phyloP scores from a whole-genome alignment of 208 protist species.

The Dictyostelium gargantuum region DNA sequence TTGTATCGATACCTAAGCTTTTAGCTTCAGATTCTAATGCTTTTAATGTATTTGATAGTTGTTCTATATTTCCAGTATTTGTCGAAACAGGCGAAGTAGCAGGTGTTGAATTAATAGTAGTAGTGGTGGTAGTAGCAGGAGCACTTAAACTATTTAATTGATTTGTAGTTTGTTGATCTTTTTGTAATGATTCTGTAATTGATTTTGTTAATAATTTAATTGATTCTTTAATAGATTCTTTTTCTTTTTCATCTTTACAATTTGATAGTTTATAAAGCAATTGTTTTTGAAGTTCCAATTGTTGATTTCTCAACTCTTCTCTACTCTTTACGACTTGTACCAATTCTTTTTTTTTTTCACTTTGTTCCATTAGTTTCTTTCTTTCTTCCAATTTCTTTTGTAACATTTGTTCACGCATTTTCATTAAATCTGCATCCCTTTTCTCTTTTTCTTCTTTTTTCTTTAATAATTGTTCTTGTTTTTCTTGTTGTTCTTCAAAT shows the following conservation, averaged over 20 bases:
- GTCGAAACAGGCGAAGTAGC: not conserved
- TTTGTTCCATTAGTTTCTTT: not conserved
- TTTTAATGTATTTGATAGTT: not conserved
- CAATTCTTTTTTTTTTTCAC: conserved; percentile 20
- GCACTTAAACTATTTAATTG: not conserved
- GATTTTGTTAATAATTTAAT: conserved; percentile 35
- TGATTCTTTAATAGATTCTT: conserved; percentile 7
- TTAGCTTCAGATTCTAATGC: conserved; percentile 25
- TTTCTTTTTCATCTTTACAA: conserved; percentile 37
- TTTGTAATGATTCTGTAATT: conserved; percentile 18
- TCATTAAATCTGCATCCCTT: not conserved
- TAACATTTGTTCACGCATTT: not conserved
- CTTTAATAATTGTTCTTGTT: not conserved
- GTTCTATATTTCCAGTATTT: not conserved
- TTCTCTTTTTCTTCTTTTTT: conserved; percentile 42
- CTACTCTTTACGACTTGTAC: not conserved
- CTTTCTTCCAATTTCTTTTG: not conserved
- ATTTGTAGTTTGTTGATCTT: not conserved
- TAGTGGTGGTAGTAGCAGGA: not conserved
- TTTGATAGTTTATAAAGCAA: not conserved
- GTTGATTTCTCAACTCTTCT: conserved; percentile 20
- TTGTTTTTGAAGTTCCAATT: conserved; percentile 38
- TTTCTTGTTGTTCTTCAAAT: conserved; percentile 58
- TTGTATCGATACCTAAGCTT: conserved; percentile 2
- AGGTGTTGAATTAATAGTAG: not conserved